Evolutionary conservation across 371 early-diverging fungal genomes (phyloP), one percentile per base, ranked within the genome.

Genomic region (Actinomortierella wolfii): DNA sequence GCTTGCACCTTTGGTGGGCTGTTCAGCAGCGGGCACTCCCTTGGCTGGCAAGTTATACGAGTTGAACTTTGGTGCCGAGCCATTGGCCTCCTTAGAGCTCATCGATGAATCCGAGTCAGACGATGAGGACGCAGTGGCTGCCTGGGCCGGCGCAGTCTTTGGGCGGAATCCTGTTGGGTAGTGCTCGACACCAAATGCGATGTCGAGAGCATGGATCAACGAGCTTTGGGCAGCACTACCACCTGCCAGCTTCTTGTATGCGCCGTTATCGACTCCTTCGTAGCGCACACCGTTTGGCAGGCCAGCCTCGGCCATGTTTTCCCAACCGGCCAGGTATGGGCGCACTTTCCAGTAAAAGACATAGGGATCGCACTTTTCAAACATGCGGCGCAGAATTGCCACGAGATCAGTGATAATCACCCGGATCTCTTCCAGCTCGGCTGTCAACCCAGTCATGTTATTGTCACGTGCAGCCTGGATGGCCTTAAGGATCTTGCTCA

Each of bases 211-310:
- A 64, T 97, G 98, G 51, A 98, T 94, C 56, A 97, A 61, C 23
- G 97, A 87, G 34, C 92, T 92, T 76, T 98, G 98, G 2, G 95
- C 99, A 3, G 99, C 98, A 76, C 94, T 93, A 0, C 94, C 97
- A 23, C 98, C 98, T 1, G 97, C 92, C 77, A 93, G 93, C 50
- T 87, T 83, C 52, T 92, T 82, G 80, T 82, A 90, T 34, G 83
- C 82, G 45, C 86, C 85, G 51, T 86, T 87, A 59, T 92, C 90
- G 0, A 94, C 95, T 5, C 94, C 95, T 75, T 94, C 93, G 76
- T 94, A 98, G n/a, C 93, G 84, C 14, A 96, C 71, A 20, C 97
- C 97, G 51, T 90, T 64, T 3, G 94, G 94, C 53, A 96, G 73
- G 1, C 92, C 92, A 26, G 90, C 92, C 61, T 93, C 91, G 28